Percentiles rank a stretch among this genome's conserved stretches.
Conservation (phyloP, 768 basidiomycete species). For the Kwoniella shandongensis region DNA sequence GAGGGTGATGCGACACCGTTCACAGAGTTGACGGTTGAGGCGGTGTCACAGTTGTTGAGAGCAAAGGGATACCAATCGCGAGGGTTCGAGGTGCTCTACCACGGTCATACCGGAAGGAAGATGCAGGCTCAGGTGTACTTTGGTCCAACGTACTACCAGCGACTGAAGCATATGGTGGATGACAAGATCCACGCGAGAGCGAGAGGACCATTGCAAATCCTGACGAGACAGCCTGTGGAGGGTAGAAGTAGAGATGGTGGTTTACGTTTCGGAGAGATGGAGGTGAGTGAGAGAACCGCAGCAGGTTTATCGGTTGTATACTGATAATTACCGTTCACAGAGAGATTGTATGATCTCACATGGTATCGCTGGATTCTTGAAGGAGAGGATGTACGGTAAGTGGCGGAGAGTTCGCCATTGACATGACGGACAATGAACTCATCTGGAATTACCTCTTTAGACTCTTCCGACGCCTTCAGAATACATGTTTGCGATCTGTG, state of each 20-base stretch:
- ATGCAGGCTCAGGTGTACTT: constrained; percentile 97
- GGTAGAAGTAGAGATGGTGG: constrained; percentile 98
- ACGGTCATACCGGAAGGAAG: constrained; percentile 97
- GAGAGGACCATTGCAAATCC: constrained; percentile 92
- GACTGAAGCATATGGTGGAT: constrained; percentile 99
- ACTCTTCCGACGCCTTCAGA: constrained; percentile 52
- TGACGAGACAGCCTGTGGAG: constrained; percentile 96
- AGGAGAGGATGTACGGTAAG: constrained; percentile 72
- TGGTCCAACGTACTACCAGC: constrained; percentile 98
- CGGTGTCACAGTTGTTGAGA: constrained; percentile 86
- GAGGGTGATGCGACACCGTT: constrained; percentile 99
- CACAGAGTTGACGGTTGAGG: constrained; percentile 95
- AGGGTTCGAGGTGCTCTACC: constrained; percentile 97
- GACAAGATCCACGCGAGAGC: constrained; percentile 99
- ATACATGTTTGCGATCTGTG: constrained; percentile 59
- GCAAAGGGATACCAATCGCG: constrained; percentile 94
- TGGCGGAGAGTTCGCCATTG: constrained; percentile 2
- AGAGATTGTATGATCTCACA: constrained; percentile 99
- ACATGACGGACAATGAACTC: constrained; percentile 11
- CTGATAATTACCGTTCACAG: constrained; percentile 15
- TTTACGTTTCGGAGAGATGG: constrained; percentile 99
- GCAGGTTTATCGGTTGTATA: not conserved
- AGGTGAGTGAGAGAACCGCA: constrained; percentile 54
- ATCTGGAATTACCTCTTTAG: constrained; percentile 4
- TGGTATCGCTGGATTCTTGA: constrained; percentile 95